phyloP scores from a whole-genome alignment of 345 rosid species.

The Eucalyptus sp. region DNA sequence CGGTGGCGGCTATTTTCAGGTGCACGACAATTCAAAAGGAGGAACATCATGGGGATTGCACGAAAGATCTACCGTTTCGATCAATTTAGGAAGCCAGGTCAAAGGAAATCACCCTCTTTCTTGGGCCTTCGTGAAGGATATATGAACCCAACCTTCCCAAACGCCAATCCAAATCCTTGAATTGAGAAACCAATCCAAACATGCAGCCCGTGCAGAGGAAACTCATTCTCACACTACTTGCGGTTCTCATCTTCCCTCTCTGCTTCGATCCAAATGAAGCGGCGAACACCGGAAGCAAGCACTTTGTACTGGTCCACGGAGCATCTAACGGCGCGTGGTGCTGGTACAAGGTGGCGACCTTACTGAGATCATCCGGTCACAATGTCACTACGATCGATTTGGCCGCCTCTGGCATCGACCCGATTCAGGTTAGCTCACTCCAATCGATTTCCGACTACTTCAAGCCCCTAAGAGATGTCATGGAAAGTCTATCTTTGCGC shows the following conservation, averaged over 20 bases:
- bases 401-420: constrained; percentile 18
- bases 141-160: background rate
- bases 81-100: background rate
- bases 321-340: constrained; percentile 21
- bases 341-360: constrained; percentile 12
- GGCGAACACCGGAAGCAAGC: background rate
- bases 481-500: background rate
- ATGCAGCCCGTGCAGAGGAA: constrained; percentile 16
- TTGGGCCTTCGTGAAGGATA: background rate
- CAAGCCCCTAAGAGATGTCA: constrained; percentile 5
- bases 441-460: constrained; percentile 1
- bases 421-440: background rate
- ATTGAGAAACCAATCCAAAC: background rate
- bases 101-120: background rate
- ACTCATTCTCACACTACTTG: background rate
- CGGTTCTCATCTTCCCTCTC: background rate
- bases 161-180: background rate
- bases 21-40: background rate
- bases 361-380: constrained; percentile 12
- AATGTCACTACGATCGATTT: constrained; percentile 7
- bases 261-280: background rate
- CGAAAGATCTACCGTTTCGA: background rate
- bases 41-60: background rate
- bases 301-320: constrained; percentile 25
- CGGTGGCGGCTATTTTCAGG: background rate